Conservation (phyloP, 2,329 filamentous ascomycete genomes). For the Esteya vermicola region DNA sequence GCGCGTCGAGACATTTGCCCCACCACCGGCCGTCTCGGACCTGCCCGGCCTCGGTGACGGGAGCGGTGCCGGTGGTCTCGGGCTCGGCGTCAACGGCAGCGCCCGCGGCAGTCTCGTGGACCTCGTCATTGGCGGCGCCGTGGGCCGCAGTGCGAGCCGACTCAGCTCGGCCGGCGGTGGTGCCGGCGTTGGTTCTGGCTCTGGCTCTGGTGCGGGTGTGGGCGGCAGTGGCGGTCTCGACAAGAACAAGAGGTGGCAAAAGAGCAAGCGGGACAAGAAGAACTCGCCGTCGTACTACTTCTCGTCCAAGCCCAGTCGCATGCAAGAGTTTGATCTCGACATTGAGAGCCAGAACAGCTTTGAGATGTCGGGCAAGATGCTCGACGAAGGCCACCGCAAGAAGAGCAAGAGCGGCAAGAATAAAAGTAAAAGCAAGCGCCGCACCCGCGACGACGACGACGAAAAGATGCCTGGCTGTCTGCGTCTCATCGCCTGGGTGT, state of each 20-base stretch:
- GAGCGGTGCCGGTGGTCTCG: no score
- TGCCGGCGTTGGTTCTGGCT: neutral
- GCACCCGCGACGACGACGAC: conserved; percentile 17
- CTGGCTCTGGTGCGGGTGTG: no score
- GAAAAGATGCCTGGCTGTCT: conserved; percentile 36
- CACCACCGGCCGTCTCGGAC: conserved; percentile 19
- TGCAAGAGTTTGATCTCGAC: conserved; percentile 47
- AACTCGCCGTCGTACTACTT: conserved; percentile 18
- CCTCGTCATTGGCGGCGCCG: conserved; percentile 9
- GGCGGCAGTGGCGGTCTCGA: no score
- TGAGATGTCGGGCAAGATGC: conserved; percentile 27
- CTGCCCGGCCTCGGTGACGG: neutral
- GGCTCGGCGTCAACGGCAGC: neutral
- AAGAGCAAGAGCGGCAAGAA: neutral
- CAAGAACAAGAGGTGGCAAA: conserved; percentile 8
- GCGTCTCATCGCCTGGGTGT: conserved; percentile 34
- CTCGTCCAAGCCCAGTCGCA: conserved; percentile 19
- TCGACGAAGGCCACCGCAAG: conserved; percentile 9
- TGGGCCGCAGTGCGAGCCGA: conserved; percentile 16
- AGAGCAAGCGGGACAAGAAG: conserved; percentile 9
- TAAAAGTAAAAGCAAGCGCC: neutral
- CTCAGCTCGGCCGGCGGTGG: conserved; percentile 9
- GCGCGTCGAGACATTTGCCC: conserved; percentile 40
- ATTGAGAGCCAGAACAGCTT: conserved; percentile 43
- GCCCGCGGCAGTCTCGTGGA: conserved; percentile 10